Conservation (phyloP, 1,284 basidiomycete species). For the Thelephora terrestris region DNA sequence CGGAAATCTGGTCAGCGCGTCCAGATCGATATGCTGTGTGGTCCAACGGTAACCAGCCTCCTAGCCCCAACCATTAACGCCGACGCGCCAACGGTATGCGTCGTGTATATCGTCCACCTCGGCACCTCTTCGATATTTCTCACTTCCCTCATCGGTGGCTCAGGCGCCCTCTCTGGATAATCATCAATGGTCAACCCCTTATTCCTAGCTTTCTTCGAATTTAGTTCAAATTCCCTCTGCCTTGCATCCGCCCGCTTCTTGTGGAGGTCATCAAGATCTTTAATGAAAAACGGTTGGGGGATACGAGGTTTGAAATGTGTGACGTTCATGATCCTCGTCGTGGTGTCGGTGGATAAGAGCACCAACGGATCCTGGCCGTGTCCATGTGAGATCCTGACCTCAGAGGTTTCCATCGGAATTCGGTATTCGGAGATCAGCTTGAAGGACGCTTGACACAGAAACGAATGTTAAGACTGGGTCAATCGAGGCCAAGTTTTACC, state of each 20-base stretch:
- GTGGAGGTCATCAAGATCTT: constrained; percentile 1
- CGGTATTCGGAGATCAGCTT: constrained; percentile 43
- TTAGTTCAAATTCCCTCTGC: not conserved
- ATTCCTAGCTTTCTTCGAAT: not conserved
- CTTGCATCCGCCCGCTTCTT: not conserved
- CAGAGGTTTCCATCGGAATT: constrained; percentile 29
- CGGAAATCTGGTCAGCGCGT: no score
- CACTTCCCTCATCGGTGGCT: not conserved
- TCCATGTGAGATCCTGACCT: constrained; percentile 35
- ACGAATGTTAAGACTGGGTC: not conserved
- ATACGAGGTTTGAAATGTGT: constrained; percentile 31
- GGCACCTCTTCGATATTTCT: not conserved
- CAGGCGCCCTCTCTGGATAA: no score
- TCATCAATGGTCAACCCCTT: not conserved
- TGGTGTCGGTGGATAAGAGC: constrained; percentile 31
- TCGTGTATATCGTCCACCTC: not conserved
- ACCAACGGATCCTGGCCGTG: constrained; percentile 41
- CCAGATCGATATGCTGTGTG: no score
- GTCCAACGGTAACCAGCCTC: no score
- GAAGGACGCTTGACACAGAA: constrained; percentile 42
- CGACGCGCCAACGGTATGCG: not conserved
- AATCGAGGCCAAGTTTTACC: no score
- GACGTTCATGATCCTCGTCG: constrained; percentile 37
- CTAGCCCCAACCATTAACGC: not conserved
- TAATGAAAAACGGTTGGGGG: constrained; percentile 18